Conservation (phyloP, 75 land plant species). For the Pinus tabuliformis region DNA sequence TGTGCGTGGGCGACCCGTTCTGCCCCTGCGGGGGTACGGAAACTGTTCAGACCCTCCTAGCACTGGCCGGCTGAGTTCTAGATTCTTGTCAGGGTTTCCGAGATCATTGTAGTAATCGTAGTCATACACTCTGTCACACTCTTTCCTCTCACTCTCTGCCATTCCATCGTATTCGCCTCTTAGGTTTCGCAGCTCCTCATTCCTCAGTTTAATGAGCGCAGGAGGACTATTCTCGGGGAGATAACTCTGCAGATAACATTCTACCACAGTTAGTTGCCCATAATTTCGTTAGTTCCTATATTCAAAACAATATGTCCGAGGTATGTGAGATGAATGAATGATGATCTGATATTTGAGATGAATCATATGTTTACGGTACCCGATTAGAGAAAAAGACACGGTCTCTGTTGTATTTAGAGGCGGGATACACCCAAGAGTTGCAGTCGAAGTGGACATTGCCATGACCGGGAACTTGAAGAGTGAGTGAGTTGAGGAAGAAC, state of each 20-base stretch:
- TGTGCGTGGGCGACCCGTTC: constrained; percentile 48
- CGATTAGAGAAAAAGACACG: constrained; percentile 83
- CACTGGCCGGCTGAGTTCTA: constrained; percentile 19
- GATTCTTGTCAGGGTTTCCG: constrained; percentile 34
- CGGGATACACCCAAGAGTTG: constrained; percentile 83
- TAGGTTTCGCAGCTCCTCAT: constrained; percentile 25
- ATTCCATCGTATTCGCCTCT: constrained; percentile 39
- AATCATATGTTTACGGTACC: constrained; percentile 25
- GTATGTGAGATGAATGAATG: too few species aligned
- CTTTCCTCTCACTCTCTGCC: constrained; percentile 11
- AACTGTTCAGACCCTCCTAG: constrained; percentile 37
- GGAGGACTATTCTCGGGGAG: constrained; percentile 42
- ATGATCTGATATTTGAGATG: not conserved
- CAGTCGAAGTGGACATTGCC: constrained; percentile 56
- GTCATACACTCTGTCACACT: constrained; percentile 45
- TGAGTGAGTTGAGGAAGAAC: constrained; percentile 17
- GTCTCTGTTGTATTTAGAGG: constrained; percentile 29
- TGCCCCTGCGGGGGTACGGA: constrained; percentile 55
- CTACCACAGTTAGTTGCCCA: not conserved
- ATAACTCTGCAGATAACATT: constrained; percentile 26
- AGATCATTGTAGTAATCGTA: constrained; percentile 59
- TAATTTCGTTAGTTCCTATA: not conserved
- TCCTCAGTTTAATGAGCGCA: constrained; percentile 26
- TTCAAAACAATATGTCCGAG: not conserved
- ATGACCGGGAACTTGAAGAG: constrained; percentile 22